Conservation (phyloP, 2,329 filamentous ascomycete species). For the Pleochaeta shiraiana region DNA sequence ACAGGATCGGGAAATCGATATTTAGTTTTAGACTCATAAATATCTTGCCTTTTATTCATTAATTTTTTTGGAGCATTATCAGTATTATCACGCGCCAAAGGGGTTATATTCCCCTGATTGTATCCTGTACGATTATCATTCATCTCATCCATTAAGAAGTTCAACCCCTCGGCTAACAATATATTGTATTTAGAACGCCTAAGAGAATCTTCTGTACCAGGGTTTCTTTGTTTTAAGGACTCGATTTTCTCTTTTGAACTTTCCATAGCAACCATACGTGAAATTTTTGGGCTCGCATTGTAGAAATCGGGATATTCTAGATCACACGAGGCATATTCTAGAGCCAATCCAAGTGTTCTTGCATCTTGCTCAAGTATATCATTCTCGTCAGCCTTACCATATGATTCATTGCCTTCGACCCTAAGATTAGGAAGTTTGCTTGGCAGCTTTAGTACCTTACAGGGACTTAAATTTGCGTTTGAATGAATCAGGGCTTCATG, state of each 20-base stretch:
- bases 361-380: not conserved
- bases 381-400: not conserved
- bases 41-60: not conserved
- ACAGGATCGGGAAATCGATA: no score
- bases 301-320: not conserved
- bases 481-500: no score
- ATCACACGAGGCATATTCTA: not conserved
- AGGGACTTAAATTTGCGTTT: no score
- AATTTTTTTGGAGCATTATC: not conserved
- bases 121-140: not conserved
- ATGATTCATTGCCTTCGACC: no score
- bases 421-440: no score
- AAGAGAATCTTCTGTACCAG: no score
- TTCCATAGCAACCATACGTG: not conserved
- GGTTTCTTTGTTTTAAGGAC: not conserved
- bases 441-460: no score
- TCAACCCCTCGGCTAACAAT: not conserved
- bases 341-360: not conserved
- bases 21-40: no score
- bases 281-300: not conserved
- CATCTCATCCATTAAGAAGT: not conserved
- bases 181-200: not conserved
- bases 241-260: not conserved
- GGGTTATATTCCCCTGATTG: not conserved
- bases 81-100: not conserved